A percentile compares a stretch with the other conserved stretches of the same genome.
These are phyloP conservation scores for Podaxis pistillaris DNA, from an alignment of 768 basidiomycete genomes.

Conservation along the genomic window DNA sequence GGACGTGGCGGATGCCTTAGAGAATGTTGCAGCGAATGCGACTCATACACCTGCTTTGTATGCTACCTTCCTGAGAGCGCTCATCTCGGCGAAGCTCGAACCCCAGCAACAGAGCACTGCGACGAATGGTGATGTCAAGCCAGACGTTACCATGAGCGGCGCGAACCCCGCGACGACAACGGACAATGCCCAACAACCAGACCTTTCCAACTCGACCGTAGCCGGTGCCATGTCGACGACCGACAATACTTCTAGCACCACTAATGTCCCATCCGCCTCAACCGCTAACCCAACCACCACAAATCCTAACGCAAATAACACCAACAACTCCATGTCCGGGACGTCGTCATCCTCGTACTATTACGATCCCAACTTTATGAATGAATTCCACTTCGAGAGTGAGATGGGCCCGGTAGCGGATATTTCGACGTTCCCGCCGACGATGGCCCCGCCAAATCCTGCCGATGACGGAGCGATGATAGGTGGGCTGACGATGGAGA, in stretches of 20 bases:
- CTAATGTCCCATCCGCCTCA: neutral
- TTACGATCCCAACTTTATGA: slow-evolving; percentile 24
- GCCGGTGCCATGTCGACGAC: neutral
- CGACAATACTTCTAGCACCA: neutral
- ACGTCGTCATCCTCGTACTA: slow-evolving; percentile 12
- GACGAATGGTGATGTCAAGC: slow-evolving; percentile 21
- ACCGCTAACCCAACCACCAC: neutral
- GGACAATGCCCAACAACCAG: neutral
- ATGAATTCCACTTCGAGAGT: slow-evolving; percentile 69
- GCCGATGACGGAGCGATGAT: slow-evolving; percentile 32
- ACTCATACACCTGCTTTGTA: slow-evolving; percentile 91
- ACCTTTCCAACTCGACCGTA: neutral
- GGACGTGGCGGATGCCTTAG: slow-evolving; percentile 80
- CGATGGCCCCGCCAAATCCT: slow-evolving; percentile 60
- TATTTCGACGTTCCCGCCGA: slow-evolving; percentile 85
- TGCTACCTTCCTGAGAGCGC: slow-evolving; percentile 75
- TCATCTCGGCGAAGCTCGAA: slow-evolving; percentile 57
- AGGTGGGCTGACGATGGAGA: slow-evolving; percentile 73
- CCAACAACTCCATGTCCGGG: neutral
- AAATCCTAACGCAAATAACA: neutral
- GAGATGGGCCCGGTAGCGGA: slow-evolving; percentile 87
- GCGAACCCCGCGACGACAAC: neutral
- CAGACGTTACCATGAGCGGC: slow-evolving; percentile 1
- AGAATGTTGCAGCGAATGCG: slow-evolving; percentile 71
- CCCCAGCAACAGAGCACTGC: slow-evolving; percentile 13